Conservation (phyloP, 495 filamentous ascomycete genomes). For the Penicillium cinerascens region DNA sequence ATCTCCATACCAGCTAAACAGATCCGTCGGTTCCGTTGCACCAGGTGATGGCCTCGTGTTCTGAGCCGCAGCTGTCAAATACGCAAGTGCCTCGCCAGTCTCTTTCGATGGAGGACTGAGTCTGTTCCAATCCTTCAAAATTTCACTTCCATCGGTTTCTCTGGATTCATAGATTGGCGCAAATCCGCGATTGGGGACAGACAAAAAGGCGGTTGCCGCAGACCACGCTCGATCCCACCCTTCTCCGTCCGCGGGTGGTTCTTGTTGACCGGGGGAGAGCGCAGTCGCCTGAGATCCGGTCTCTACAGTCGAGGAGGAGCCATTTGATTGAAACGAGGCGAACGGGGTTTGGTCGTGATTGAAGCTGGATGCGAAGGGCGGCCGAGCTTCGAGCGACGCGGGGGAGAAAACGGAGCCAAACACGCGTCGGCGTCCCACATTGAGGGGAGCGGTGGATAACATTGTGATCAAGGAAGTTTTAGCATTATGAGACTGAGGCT, state of each 20-base stretch:
- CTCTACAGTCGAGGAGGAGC: constrained; percentile 17
- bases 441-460: constrained; percentile 27
- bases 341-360: constrained; percentile 15
- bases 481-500: constrained; percentile 10
- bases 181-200: constrained; percentile 46
- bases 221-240: constrained; percentile 68
- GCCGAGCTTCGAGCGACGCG: constrained; percentile 30
- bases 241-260: constrained; percentile 46
- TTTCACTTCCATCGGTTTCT: constrained; percentile 27
- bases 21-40: constrained; percentile 12
- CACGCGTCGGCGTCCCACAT: constrained; percentile 39
- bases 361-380: constrained; percentile 6
- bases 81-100: constrained; percentile 34
- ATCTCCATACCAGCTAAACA: constrained; percentile 52
- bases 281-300: constrained; percentile 14
- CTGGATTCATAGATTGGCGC: constrained; percentile 20
- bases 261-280: constrained; percentile 5
- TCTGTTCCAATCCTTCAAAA: constrained; percentile 30
- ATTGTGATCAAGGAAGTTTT: constrained; percentile 15
- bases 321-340: constrained; percentile 18
- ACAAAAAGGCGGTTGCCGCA: constrained; percentile 59
- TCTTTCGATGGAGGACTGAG: constrained; percentile 31
- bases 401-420: constrained; percentile 53
- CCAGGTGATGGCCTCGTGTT: constrained; percentile 1
- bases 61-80: constrained; percentile 33